phyloP scores from a whole-genome alignment of 768 basidiomycete genomes.

The Lenzites betulinus region DNA sequence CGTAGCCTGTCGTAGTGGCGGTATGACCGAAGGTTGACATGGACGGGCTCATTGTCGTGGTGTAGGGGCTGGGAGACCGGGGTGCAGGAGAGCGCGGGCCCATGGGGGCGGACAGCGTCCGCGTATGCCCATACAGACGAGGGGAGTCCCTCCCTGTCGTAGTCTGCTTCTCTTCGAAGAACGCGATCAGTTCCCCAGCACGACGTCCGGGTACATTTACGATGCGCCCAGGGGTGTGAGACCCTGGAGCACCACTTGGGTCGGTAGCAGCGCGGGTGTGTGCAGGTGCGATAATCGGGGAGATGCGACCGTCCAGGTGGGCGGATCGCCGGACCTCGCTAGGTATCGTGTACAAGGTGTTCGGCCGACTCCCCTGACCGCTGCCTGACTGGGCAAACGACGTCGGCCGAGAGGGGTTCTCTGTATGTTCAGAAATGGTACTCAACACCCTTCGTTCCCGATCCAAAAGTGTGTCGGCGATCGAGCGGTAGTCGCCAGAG shows the following conservation, averaged over 20 bases:
- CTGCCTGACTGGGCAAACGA: slow-evolving; percentile 39
- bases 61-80: slow-evolving; percentile 41
- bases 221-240: slow-evolving; percentile 37
- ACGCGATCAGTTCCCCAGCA: slow-evolving; percentile 71
- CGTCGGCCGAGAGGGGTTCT: slow-evolving; percentile 63
- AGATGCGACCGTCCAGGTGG: slow-evolving; percentile 39
- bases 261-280: slow-evolving; percentile 66
- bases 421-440: slow-evolving; percentile 77
- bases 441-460: slow-evolving; percentile 59
- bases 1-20: slow-evolving; percentile 36
- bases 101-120: slow-evolving; percentile 49
- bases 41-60: slow-evolving; percentile 38
- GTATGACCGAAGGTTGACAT: slow-evolving; percentile 40
- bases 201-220: slow-evolving; percentile 43
- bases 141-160: slow-evolving; percentile 33
- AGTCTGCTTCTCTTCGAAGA: slow-evolving; percentile 62
- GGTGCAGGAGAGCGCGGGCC: slow-evolving; percentile 35
- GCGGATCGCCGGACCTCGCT: slow-evolving; percentile 52
- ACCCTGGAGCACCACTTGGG: slow-evolving; percentile 39
- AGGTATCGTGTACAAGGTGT: slow-evolving; percentile 40
- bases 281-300: slow-evolving; percentile 33
- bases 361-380: slow-evolving; percentile 36
- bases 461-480: slow-evolving; percentile 43
- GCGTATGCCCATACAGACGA: slow-evolving; percentile 45
- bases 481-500: slow-evolving; percentile 29